Evolutionary conservation across 768 basidiomycete genomes (phyloP).

Genomic region (Tulasnella sp.): DNA sequence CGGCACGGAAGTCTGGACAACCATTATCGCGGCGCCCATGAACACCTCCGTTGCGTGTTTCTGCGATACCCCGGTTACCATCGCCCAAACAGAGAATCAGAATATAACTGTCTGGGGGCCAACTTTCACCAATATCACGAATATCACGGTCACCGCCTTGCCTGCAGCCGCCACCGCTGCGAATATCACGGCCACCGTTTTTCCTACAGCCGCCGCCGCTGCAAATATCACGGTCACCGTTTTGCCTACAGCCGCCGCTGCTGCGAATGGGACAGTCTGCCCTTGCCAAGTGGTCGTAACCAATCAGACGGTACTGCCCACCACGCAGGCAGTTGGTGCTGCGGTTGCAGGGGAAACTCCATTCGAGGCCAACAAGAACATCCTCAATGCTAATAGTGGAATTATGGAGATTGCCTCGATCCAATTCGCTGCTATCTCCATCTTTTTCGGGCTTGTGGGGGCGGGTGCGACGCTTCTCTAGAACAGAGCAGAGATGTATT

Average conservation of each 20-base stretch:
- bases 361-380: neutral
- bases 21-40: neutral
- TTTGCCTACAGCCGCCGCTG: neutral
- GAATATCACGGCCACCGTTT: no score
- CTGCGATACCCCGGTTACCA: neutral
- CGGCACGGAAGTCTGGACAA: neutral
- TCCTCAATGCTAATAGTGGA: neutral
- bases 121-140: neutral
- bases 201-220: no score
- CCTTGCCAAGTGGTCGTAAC: neutral
- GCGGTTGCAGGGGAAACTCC: neutral
- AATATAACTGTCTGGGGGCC: neutral
- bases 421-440: neutral
- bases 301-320: neutral
- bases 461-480: neutral
- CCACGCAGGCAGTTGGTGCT: neutral
- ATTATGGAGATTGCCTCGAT: neutral
- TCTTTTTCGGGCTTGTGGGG: neutral
- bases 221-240: neutral
- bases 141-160: neutral
- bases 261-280: neutral
- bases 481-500: neutral
- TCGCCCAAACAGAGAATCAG: neutral
- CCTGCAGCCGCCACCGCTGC: neutral
- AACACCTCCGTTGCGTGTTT: neutral